phyloP scores from a whole-genome alignment of 495 filamentous ascomycete species.

The Hyphodiscus hymeniophilus region DNA sequence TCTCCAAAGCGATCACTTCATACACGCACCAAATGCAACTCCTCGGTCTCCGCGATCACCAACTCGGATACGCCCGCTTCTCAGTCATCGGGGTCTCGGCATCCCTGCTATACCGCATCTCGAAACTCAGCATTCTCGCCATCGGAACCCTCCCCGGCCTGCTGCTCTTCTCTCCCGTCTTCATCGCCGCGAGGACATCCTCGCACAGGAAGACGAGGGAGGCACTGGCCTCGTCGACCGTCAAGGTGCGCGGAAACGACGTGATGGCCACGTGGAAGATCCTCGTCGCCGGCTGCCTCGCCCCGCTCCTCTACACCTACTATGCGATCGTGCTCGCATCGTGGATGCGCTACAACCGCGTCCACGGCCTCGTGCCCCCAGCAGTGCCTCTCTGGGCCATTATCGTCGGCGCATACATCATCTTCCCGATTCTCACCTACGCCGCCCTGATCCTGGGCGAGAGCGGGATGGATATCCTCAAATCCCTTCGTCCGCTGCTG shows the following conservation, averaged over 20 bases:
- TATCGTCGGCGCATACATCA: background rate
- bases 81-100: slow-evolving; percentile 1
- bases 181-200: slow-evolving; percentile 3
- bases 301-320: slow-evolving; percentile 12
- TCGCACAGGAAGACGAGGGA: slow-evolving; percentile 5
- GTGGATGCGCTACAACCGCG: background rate
- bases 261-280: slow-evolving; percentile 19
- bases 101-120: slow-evolving; percentile 3
- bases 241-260: slow-evolving; percentile 13
- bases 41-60: slow-evolving; percentile 6
- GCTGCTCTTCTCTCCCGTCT: slow-evolving; percentile 11
- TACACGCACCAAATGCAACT: background rate
- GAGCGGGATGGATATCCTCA: slow-evolving; percentile 14
- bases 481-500: slow-evolving; percentile 10
- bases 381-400: background rate
- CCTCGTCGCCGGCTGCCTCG: slow-evolving; percentile 7
- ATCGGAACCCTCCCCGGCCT: slow-evolving; percentile 9
- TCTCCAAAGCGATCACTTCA: background rate
- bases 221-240: slow-evolving; percentile 11
- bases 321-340: slow-evolving; percentile 4
- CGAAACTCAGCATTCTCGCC: slow-evolving; percentile 5
- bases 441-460: slow-evolving; percentile 16
- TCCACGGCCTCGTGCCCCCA: background rate
- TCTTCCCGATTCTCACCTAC: slow-evolving; percentile 11
- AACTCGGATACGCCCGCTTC: slow-evolving; percentile 5